phyloP scores from a whole-genome alignment of 2,329 filamentous ascomycete species.

The Penicillium italicum region DNA sequence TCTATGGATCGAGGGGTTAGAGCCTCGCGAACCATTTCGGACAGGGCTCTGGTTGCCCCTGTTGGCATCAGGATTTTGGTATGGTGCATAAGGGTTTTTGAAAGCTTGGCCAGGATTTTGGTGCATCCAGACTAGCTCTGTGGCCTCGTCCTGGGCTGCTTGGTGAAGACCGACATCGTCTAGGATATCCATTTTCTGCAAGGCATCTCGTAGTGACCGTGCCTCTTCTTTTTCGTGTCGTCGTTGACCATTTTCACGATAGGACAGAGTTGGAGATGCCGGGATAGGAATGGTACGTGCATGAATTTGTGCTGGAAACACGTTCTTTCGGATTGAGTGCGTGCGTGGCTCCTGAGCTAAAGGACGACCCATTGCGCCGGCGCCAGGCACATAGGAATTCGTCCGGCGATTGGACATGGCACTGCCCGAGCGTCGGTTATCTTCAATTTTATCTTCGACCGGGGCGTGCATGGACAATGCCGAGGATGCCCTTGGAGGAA shows the following conservation, averaged over 20 bases:
- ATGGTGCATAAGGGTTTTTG: conserved; percentile 48
- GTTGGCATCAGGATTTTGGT: conserved; percentile 44
- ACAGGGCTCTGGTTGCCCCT: conserved; percentile 44
- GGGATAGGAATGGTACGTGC: conserved; percentile 28
- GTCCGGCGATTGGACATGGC: conserved; percentile 41
- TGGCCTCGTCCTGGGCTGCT: conserved; percentile 60
- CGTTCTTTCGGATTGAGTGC: conserved; percentile 33
- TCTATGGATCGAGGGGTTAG: conserved; percentile 4
- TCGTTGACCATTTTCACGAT: conserved; percentile 53
- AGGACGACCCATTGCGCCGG: conserved; percentile 35
- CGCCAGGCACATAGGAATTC: conserved; percentile 28
- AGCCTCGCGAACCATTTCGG: not conserved
- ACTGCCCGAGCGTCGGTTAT: conserved; percentile 38
- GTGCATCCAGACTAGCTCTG: conserved; percentile 63
- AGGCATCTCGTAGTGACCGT: conserved; percentile 52
- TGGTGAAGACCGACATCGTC: conserved; percentile 53
- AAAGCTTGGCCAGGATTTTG: conserved; percentile 51
- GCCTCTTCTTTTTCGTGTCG: conserved; percentile 59
- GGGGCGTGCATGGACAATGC: conserved; percentile 39
- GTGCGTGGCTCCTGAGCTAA: conserved; percentile 38
- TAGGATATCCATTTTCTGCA: conserved; percentile 57
- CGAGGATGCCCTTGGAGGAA: conserved; percentile 43
- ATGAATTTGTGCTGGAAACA: conserved; percentile 36
- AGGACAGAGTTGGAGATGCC: conserved; percentile 42
- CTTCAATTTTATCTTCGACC: conserved; percentile 20